Conservation (phyloP, 306 rosid genomes). For the Lathyrus tuberosus region DNA sequence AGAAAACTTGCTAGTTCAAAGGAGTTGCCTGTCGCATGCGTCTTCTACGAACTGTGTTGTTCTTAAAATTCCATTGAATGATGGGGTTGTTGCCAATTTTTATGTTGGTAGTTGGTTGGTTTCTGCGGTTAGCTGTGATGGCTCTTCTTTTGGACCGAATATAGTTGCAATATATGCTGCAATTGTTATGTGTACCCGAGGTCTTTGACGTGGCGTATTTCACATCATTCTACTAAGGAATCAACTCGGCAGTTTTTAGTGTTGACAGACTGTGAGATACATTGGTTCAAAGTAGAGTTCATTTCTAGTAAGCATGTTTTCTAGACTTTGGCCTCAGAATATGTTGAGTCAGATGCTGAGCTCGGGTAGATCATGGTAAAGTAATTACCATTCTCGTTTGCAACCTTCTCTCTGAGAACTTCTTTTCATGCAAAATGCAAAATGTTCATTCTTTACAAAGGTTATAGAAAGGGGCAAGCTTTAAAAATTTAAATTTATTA, state of each 20-base stretch:
- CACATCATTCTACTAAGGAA: conserved; percentile 50
- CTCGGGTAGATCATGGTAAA: conserved; percentile 73
- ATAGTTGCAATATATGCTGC: conserved; percentile 62
- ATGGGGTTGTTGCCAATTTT: conserved; percentile 44
- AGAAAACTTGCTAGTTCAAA: too few species aligned
- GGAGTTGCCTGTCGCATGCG: too few species aligned
- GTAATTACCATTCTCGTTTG: conserved; percentile 79
- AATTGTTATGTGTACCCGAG: conserved; percentile 84
- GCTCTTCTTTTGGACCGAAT: conserved; percentile 42
- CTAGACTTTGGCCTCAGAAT: conserved; percentile 85
- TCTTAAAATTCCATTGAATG: conserved; percentile 68
- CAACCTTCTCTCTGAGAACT: conserved; percentile 46
- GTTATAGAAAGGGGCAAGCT: too few species aligned
- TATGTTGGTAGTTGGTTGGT: conserved; percentile 70
- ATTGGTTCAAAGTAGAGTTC: conserved; percentile 64
- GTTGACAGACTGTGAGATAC: conserved; percentile 79
- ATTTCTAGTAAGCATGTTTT: conserved; percentile 56
- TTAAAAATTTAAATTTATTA: too few species aligned
- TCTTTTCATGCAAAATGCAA: too few species aligned
- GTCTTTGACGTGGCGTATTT: conserved; percentile 77
- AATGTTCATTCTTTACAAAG: too few species aligned
- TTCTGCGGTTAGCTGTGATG: conserved; percentile 68
- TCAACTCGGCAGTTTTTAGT: conserved; percentile 59
- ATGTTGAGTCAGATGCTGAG: conserved; percentile 83
- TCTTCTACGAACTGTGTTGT: conserved; percentile 61